Conservation (phyloP, 202 grass and related monocot species). For the Setaria viridis region DNA sequence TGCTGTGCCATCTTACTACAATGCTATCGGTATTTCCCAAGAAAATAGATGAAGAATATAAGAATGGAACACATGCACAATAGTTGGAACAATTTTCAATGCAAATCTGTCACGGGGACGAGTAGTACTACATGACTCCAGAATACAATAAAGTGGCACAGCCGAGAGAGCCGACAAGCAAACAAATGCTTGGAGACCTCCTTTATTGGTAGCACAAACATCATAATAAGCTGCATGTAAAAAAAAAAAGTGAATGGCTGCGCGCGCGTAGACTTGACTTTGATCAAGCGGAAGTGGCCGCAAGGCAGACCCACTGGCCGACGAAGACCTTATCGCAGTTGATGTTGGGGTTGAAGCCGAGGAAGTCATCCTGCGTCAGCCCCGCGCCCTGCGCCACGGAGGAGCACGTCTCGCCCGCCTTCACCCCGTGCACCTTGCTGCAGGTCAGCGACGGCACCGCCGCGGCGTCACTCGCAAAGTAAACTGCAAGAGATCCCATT, state of each 20-base stretch:
- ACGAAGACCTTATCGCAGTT: constrained; percentile 53
- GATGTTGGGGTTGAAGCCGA: constrained; percentile 64
- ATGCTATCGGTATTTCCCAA: too few species aligned
- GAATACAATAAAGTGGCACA: neutral
- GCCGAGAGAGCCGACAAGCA: neutral
- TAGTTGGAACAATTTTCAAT: neutral
- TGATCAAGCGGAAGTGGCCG: constrained; percentile 17
- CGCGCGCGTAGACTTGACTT: neutral
- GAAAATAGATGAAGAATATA: too few species aligned
- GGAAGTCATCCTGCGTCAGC: constrained; percentile 32
- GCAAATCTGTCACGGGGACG: neutral
- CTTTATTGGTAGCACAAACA: neutral
- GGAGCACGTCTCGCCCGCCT: constrained; percentile 47
- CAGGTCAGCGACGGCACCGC: neutral
- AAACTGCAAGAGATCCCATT: constrained; percentile 1
- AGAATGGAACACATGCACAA: neutral
- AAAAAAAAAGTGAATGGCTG: too few species aligned
- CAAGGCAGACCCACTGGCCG: constrained; percentile 66
- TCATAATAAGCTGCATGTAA: neutral
- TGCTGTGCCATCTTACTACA: too few species aligned
- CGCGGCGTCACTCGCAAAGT: neutral
- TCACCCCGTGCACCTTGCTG: constrained; percentile 29
- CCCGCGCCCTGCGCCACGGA: constrained; percentile 1
- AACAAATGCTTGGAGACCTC: neutral
- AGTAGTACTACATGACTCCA: neutral